phyloP scores from a whole-genome alignment of 1,139 yeast genomes.

The Debaryomyces sp. region DNA sequence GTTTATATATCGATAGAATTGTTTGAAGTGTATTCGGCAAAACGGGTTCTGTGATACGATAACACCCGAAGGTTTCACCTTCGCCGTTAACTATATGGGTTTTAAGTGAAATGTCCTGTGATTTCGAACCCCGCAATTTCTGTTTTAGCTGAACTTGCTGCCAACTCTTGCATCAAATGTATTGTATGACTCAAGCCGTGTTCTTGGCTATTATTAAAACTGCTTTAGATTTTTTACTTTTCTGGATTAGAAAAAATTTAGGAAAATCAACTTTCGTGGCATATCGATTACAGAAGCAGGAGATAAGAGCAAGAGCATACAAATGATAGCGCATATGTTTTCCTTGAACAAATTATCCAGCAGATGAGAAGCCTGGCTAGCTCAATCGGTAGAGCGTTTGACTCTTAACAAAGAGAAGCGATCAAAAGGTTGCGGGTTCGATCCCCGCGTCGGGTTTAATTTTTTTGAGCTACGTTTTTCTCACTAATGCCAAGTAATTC shows the following conservation, averaged over 20 bases:
- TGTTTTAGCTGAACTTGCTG: neutral
- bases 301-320: no score
- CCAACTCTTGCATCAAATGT: neutral
- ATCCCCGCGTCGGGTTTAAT: slow-evolving; percentile 36
- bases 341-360: neutral
- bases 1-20: neutral
- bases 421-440: slow-evolving; percentile 42
- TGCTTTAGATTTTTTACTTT: no score
- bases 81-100: neutral
- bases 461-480: neutral
- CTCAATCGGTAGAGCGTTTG: slow-evolving; percentile 18
- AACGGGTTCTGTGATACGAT: neutral
- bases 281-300: neutral
- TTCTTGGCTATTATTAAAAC: no score
- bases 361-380: slow-evolving; percentile 15
- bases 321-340: neutral
- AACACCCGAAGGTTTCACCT: neutral
- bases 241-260: no score
- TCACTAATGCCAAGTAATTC: no score
- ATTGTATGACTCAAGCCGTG: no score
- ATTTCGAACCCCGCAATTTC: neutral
- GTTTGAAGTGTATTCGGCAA: neutral
- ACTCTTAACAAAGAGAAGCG: slow-evolving; percentile 15
- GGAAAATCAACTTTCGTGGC: no score
- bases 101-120: neutral